These are phyloP conservation scores for Antitrichia curtipendula DNA, from an alignment of 225 moss, liverwort and hornwort species.

Conservation along the genomic window DNA sequence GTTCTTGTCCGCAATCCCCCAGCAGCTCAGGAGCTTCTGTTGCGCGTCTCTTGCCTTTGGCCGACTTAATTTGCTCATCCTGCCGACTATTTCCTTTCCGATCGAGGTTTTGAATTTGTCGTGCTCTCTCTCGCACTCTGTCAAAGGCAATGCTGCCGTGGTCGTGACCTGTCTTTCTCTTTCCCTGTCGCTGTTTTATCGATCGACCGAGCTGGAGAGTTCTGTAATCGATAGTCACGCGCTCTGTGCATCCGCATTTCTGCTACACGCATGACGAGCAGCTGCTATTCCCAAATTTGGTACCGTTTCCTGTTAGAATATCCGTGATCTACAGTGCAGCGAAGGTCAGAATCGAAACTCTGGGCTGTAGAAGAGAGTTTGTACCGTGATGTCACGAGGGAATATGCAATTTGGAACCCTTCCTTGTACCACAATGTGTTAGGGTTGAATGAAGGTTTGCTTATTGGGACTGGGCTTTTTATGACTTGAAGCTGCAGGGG, in stretches of 20 bases:
- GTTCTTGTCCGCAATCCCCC: not conserved
- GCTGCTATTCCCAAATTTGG: not conserved
- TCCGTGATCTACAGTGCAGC: not conserved
- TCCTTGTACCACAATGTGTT: not conserved
- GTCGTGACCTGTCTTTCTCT: not conserved
- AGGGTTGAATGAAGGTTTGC: not conserved
- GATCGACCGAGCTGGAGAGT: not conserved
- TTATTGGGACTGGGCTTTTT: not conserved
- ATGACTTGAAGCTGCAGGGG: not conserved
- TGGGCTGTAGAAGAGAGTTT: not conserved
- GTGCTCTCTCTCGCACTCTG: constrained; percentile 43
- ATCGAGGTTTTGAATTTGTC: not conserved
- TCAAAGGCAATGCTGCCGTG: constrained; percentile 16
- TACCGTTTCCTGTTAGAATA: not conserved
- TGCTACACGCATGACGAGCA: not conserved
- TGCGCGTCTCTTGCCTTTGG: not conserved
- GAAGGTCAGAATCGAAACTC: constrained; percentile 4
- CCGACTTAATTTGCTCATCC: not conserved
- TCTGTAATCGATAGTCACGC: not conserved
- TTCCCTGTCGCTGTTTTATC: not conserved
- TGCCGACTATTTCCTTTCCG: not conserved
- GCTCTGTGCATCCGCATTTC: not conserved
- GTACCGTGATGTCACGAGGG: not conserved
- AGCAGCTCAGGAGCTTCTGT: not conserved
- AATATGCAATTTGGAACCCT: not conserved